A percentile compares a stretch with the other conserved stretches of the same genome.
These are phyloP conservation scores for Ophiostoma fasciatum DNA, from an alignment of 2,329 filamentous ascomycete species.

Conservation along the genomic window DNA sequence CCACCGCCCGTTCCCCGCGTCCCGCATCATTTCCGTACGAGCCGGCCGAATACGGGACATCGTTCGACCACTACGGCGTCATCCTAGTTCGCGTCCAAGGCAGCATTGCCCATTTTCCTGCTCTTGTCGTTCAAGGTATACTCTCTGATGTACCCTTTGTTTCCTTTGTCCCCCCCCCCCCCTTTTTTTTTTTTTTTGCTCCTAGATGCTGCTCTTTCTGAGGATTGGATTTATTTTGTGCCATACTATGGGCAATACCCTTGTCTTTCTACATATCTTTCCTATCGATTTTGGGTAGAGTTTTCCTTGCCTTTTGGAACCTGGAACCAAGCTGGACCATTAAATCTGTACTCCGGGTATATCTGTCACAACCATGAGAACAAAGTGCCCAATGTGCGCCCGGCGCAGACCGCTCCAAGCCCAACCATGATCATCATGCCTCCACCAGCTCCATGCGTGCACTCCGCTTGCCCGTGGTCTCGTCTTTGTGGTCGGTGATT, in stretches of 20 bases:
- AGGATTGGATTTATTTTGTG: not conserved
- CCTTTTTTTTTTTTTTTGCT: not conserved
- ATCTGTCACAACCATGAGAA: slow-evolving; percentile 1
- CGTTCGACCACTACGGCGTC: slow-evolving; percentile 4
- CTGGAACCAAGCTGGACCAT: too few relatives aligned
- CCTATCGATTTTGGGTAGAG: too few relatives aligned
- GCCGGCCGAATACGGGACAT: slow-evolving; percentile 5
- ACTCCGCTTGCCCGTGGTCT: slow-evolving; percentile 88
- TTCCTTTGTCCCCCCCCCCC: not conserved
- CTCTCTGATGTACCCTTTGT: too few relatives aligned
- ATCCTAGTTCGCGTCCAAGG: slow-evolving; percentile 1
- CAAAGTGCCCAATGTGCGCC: not conserved
- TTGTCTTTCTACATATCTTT: too few relatives aligned
- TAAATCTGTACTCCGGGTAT: slow-evolving; percentile 5
- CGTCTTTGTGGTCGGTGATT: slow-evolving; percentile 86
- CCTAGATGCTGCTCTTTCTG: too few relatives aligned
- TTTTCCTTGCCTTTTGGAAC: too few relatives aligned
- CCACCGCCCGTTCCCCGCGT: slow-evolving; percentile 10
- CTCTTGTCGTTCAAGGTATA: not conserved
- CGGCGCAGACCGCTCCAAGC: too few relatives aligned
- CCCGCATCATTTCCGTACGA: slow-evolving; percentile 7
- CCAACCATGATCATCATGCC: not conserved
- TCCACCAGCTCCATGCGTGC: slow-evolving; percentile 57
- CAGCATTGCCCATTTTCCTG: not conserved
- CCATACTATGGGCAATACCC: too few relatives aligned